phyloP scores from a whole-genome alignment of 2,329 filamentous ascomycete species.

The Allantophomopsis cytisporea region DNA sequence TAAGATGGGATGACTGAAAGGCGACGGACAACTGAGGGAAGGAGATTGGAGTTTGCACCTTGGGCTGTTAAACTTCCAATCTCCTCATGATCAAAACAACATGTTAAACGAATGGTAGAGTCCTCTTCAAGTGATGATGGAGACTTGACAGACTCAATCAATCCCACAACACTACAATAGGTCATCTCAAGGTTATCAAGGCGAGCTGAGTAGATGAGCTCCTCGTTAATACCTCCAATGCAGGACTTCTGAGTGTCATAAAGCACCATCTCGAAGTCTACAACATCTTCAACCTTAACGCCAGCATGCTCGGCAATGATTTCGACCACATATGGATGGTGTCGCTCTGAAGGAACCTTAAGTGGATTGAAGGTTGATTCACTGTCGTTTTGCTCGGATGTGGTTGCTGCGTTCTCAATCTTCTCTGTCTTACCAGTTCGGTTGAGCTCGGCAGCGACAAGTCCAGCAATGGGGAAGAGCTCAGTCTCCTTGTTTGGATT shows the following conservation, averaged over 20 bases:
- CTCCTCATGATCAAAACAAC: slow-evolving; percentile 96
- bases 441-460: slow-evolving; percentile 82
- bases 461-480: slow-evolving; percentile 81
- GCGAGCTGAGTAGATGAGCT: slow-evolving; percentile 91
- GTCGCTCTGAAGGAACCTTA: slow-evolving; percentile 64
- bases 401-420: slow-evolving; percentile 18
- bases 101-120: slow-evolving; percentile 73
- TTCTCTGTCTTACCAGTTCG: slow-evolving; percentile 41
- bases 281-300: slow-evolving; percentile 54
- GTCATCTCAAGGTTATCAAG: slow-evolving; percentile 96
- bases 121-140: slow-evolving; percentile 58
- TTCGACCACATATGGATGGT: slow-evolving; percentile 79
- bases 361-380: slow-evolving; percentile 56
- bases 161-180: slow-evolving; percentile 75
- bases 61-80: slow-evolving; percentile 89
- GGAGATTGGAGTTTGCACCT: slow-evolving; percentile 82
- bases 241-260: slow-evolving; percentile 90
- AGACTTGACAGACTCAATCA: slow-evolving; percentile 65
- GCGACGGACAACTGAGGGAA: slow-evolving; percentile 76
- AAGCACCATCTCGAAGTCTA: slow-evolving; percentile 94
- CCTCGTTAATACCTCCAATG: slow-evolving; percentile 76
- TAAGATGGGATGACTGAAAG: slow-evolving; percentile 63
- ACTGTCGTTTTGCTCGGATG: slow-evolving; percentile 28
- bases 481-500: slow-evolving; percentile 96
- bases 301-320: slow-evolving; percentile 71